These are phyloP conservation scores for Candida sanyaensis DNA, from an alignment of 1,139 yeast genomes.

Conservation along the genomic window DNA sequence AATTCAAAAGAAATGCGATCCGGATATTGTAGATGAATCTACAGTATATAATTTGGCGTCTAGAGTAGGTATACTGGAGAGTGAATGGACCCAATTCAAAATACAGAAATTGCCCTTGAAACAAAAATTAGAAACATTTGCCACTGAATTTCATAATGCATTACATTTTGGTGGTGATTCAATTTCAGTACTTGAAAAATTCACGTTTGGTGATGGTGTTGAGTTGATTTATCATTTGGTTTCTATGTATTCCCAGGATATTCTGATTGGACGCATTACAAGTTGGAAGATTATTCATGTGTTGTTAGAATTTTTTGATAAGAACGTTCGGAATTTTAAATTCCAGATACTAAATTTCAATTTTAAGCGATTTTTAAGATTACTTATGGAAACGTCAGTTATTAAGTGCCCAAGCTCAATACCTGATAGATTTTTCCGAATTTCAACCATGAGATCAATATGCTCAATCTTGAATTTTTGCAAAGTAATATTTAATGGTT, in stretches of 20 bases:
- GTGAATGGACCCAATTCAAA: conserved; percentile 25
- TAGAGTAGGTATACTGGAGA: conserved; percentile 32
- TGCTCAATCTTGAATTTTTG: conserved; percentile 18
- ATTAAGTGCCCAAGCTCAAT: neutral
- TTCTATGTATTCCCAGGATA: conserved; percentile 30
- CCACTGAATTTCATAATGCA: conserved; percentile 28
- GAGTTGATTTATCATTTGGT: conserved; percentile 31
- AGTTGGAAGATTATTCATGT: conserved; percentile 31
- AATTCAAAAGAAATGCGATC: conserved; percentile 25
- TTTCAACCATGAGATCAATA: conserved; percentile 15
- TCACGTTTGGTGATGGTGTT: conserved; percentile 23
- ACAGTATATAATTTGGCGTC: conserved; percentile 24
- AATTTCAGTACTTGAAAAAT: conserved; percentile 23
- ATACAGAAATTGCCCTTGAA: conserved; percentile 27
- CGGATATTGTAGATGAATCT: conserved; percentile 17
- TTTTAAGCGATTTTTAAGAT: conserved; percentile 7
- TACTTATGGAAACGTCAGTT: neutral
- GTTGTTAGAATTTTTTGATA: conserved; percentile 24
- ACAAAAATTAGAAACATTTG: conserved; percentile 27
- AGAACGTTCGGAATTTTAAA: conserved; percentile 18
- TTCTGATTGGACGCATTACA: conserved; percentile 20
- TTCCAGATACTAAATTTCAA: conserved; percentile 18
- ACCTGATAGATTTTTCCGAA: conserved; percentile 13
- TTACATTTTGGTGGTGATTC: conserved; percentile 24
- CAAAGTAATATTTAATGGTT: conserved; percentile 33